These are phyloP conservation scores for Hanseniaspora valbyensis DNA, from an alignment of 805 yeast species.

Conservation along the genomic window DNA sequence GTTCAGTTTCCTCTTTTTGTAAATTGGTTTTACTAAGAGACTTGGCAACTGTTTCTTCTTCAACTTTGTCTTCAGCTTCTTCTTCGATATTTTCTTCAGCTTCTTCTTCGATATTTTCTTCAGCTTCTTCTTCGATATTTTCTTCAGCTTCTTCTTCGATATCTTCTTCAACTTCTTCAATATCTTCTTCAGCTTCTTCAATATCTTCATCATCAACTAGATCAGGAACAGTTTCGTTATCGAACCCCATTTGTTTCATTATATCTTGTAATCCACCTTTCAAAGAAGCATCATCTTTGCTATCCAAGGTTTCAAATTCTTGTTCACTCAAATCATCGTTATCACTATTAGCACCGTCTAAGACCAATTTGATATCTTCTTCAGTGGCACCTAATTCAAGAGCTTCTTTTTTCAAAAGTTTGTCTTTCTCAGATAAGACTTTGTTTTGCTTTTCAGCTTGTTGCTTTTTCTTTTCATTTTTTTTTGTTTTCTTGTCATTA, in stretches of 20 bases:
- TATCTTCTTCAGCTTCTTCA: slow-evolving; percentile 21
- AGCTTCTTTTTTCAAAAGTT: slow-evolving; percentile 56
- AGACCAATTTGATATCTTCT: slow-evolving; percentile 59
- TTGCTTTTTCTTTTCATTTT: slow-evolving; percentile 19
- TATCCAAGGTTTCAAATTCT: slow-evolving; percentile 30
- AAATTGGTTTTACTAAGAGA: slow-evolving; percentile 19
- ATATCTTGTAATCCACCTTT: slow-evolving; percentile 47
- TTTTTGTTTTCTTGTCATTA: slow-evolving; percentile 21
- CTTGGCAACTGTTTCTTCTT: slow-evolving; percentile 16
- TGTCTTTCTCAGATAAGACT: slow-evolving; percentile 21
- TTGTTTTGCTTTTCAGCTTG: too few relatives aligned
- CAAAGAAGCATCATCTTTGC: slow-evolving; percentile 32
- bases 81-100: slow-evolving; percentile 20
- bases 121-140: slow-evolving; percentile 22
- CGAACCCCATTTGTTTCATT: slow-evolving; percentile 59
- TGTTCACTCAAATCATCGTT: slow-evolving; percentile 34
- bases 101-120: slow-evolving; percentile 21
- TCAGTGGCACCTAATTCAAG: slow-evolving; percentile 75
- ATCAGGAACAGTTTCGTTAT: slow-evolving; percentile 27
- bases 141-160: slow-evolving; percentile 24
- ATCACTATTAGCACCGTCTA: slow-evolving; percentile 42
- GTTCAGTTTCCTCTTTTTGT: slow-evolving; percentile 21
- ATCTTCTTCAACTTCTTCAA: slow-evolving; percentile 25
- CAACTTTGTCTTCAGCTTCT: slow-evolving; percentile 22
- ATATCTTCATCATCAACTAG: slow-evolving; percentile 22